A percentile compares a stretch with the other conserved stretches of the same genome.
phyloP scores from a whole-genome alignment of 768 basidiomycete species.

The Kockovaella imperatae region DNA sequence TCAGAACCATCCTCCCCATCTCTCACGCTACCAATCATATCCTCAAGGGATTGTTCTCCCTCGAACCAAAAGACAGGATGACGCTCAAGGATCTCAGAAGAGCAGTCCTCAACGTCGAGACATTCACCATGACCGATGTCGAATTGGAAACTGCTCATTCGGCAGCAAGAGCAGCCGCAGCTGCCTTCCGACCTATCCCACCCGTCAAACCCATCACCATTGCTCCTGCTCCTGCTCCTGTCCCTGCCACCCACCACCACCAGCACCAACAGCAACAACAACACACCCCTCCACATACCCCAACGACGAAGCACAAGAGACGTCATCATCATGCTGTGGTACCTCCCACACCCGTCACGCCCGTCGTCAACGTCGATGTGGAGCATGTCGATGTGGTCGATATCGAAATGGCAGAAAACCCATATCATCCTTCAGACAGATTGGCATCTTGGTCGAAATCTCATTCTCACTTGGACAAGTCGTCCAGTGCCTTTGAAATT shows the following conservation, averaged over 20 bases:
- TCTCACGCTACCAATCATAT: conserved; percentile 59
- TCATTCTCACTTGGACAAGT: no score
- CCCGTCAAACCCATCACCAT: no score
- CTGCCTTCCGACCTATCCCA: conserved; percentile 21
- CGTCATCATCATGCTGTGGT: no score
- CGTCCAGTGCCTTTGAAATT: background rate
- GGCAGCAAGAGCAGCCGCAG: conserved; percentile 35
- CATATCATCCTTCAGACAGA: background rate
- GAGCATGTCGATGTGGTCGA: background rate
- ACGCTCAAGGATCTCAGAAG: conserved; percentile 57
- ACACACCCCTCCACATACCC: no score
- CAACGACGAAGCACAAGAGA: background rate
- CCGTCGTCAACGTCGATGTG: background rate
- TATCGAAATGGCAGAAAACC: background rate
- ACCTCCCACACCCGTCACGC: background rate
- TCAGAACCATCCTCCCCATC: conserved; percentile 64
- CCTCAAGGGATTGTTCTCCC: conserved; percentile 63
- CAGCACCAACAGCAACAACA: background rate
- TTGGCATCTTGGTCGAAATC: no score
- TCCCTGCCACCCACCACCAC: background rate
- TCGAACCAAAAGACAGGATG: conserved; percentile 58
- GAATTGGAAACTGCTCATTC: conserved; percentile 47
- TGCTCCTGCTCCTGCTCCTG: conserved; percentile 5
- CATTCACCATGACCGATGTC: conserved; percentile 57
- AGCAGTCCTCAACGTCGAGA: conserved; percentile 53